Percentiles rank a stretch among this genome's conserved stretches.
Evolutionary conservation across 805 yeast species (phyloP).

Genomic region (Debaryomyces maramus): DNA sequence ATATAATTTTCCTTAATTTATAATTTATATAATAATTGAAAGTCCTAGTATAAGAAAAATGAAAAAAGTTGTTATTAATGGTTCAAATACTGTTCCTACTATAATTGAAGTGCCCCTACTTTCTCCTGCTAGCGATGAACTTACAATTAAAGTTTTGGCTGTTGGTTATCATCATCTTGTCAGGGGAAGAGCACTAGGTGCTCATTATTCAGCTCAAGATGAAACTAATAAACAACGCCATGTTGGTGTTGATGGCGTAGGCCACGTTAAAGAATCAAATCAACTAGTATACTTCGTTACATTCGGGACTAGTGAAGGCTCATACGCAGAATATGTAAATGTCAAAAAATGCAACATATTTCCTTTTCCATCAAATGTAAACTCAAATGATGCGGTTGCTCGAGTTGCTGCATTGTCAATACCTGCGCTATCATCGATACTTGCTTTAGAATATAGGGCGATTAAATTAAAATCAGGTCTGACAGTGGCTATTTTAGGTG

Average conservation of each 20-base stretch:
- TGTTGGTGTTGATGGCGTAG: slow-evolving; percentile 8
- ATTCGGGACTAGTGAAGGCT: slow-evolving; percentile 2
- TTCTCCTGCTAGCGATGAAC: no score
- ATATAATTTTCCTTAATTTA: no score
- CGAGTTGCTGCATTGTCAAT: slow-evolving; percentile 5
- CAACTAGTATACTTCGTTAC: slow-evolving; percentile 4
- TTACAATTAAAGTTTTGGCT: not conserved
- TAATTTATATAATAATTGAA: no score
- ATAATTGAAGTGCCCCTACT: no score
- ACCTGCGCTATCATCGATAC: slow-evolving; percentile 1
- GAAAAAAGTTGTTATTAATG: no score
- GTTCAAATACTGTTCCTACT: no score
- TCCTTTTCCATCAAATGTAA: slow-evolving; percentile 1
- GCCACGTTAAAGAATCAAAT: not conserved
- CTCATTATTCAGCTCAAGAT: not conserved
- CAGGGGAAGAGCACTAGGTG: slow-evolving; percentile 4
- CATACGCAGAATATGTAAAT: slow-evolving; percentile 5
- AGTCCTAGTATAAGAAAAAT: no score
- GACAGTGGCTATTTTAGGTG: slow-evolving; percentile 4
- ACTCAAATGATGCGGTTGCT: slow-evolving; percentile 1
- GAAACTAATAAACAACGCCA: not conserved
- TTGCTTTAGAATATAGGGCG: slow-evolving; percentile 1
- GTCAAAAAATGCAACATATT: not conserved
- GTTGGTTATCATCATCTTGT: slow-evolving; percentile 5
- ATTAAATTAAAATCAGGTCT: not conserved